Conservation (phyloP, 2,329 filamentous ascomycete genomes). For the Pseudogymnoascus sp. region DNA sequence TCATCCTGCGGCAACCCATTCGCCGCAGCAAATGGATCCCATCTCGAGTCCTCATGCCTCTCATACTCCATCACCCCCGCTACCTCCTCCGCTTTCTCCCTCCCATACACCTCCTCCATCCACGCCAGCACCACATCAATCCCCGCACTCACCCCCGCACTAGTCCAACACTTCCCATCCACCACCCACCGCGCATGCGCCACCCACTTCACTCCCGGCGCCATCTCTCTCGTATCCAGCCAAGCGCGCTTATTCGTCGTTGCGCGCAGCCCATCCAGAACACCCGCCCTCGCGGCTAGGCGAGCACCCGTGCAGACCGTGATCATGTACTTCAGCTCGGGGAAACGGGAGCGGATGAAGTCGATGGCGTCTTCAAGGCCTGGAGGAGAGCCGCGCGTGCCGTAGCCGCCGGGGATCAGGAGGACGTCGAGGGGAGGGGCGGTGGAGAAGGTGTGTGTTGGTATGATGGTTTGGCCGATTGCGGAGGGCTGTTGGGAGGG, state of each 20-base stretch:
- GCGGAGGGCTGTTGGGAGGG: neutral
- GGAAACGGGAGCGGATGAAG: constrained; percentile 39
- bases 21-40: constrained; percentile 47
- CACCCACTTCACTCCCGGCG: constrained; percentile 51
- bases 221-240: constrained; percentile 38
- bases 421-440: constrained; percentile 48
- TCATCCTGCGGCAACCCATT: constrained; percentile 6
- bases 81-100: constrained; percentile 39
- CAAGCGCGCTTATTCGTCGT: constrained; percentile 61
- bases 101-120: constrained; percentile 46
- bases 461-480: constrained; percentile 34
- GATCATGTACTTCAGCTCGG: constrained; percentile 46
- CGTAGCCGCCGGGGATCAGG: constrained; percentile 57
- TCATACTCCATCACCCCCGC: constrained; percentile 51
- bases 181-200: constrained; percentile 54
- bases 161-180: constrained; percentile 61
- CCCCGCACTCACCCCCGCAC: constrained; percentile 55
- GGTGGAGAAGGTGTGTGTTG: constrained; percentile 47
- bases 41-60: constrained; percentile 40
- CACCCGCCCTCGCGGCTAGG: constrained; percentile 48
- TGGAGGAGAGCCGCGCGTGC: constrained; percentile 33
- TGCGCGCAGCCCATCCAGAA: constrained; percentile 52
- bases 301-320: constrained; percentile 61
- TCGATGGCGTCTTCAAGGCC: constrained; percentile 32
- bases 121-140: constrained; percentile 55